A percentile compares a stretch with the other conserved stretches of the same genome.
phyloP scores from a whole-genome alignment of 305 asterid genomes.

The Fraxinus paxiana region DNA sequence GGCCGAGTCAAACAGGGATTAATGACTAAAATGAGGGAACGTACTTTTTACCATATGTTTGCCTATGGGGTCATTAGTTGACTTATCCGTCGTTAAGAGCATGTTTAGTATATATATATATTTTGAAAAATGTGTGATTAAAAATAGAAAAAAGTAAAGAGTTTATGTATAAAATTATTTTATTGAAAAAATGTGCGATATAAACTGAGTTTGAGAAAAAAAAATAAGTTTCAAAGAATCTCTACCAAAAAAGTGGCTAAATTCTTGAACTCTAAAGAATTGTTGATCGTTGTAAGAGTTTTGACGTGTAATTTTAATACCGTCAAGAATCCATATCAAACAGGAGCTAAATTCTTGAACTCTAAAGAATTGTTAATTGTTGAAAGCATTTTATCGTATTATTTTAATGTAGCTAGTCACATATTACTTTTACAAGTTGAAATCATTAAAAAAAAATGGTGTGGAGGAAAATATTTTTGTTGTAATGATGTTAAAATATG shows the following conservation, averaged over 20 bases:
- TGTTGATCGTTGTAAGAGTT: not conserved
- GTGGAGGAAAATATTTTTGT: no score
- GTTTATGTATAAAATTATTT: no score
- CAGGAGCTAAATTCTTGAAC: not conserved
- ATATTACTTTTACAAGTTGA: not conserved
- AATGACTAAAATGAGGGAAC: not conserved
- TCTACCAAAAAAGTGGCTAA: not conserved
- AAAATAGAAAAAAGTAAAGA: no score
- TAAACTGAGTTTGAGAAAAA: not conserved
- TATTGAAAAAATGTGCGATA: no score
- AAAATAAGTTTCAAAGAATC: not conserved
- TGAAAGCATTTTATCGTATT: not conserved
- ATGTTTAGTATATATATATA: no score
- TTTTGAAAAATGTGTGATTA: no score
- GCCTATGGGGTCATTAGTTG: not conserved
- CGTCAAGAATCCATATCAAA: not conserved
- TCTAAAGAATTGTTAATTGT: no score
- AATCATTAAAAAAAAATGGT: not conserved
- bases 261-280: not conserved
- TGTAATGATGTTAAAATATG: not conserved
- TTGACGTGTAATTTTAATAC: no score
- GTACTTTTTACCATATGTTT: not conserved
- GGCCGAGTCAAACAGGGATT: not conserved
- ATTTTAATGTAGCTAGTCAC: not conserved
- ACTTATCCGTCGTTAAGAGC: not conserved